Evolutionary conservation across 2,329 filamentous ascomycete genomes (phyloP).

Genomic region (Claviceps paspali): DNA sequence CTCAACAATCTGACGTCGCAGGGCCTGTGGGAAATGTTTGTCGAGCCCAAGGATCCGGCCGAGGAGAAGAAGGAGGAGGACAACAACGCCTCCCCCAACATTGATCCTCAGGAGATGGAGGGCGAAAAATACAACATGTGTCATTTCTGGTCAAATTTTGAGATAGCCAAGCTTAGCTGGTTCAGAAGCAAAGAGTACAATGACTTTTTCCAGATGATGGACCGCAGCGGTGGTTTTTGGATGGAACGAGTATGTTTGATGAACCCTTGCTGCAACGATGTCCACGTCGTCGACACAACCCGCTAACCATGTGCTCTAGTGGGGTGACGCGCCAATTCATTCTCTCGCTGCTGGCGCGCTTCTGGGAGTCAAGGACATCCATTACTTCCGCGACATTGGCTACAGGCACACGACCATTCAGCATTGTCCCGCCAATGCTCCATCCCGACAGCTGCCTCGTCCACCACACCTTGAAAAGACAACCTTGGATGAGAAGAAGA

Average conservation of each 20-base stretch:
- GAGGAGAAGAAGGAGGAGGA: slow-evolving; percentile 49
- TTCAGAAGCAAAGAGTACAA: slow-evolving; percentile 96
- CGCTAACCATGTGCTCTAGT: slow-evolving; percentile 38
- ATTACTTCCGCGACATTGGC: slow-evolving; percentile 98
- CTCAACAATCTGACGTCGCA: slow-evolving; percentile 80
- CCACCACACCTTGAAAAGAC: slow-evolving; percentile 71
- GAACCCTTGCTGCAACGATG: not conserved
- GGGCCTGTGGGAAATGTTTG: slow-evolving; percentile 97
- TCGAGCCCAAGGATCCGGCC: slow-evolving; percentile 56
- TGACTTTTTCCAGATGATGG: slow-evolving; percentile 99
- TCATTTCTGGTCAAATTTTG: slow-evolving; percentile 99
- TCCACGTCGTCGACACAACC: not conserved
- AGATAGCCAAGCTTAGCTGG: slow-evolving; percentile 88
- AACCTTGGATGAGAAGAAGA: slow-evolving; percentile 65
- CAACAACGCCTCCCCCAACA: slow-evolving; percentile 55
- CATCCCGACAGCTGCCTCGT: slow-evolving; percentile 67
- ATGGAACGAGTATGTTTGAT: slow-evolving; percentile 66
- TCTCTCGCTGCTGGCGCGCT: slow-evolving; percentile 88
- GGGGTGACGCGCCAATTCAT: slow-evolving; percentile 97
- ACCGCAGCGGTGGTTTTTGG: slow-evolving; percentile 95
- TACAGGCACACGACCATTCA: slow-evolving; percentile 98
- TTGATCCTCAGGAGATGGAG: slow-evolving; percentile 89
- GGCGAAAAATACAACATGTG: slow-evolving; percentile 99
- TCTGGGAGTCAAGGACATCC: slow-evolving; percentile 67
- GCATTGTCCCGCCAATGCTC: slow-evolving; percentile 93